Percentiles rank a stretch among this genome's conserved stretches.
Evolutionary conservation across 768 basidiomycete genomes (phyloP).

Genomic region (Boletus eberwhitei): DNA sequence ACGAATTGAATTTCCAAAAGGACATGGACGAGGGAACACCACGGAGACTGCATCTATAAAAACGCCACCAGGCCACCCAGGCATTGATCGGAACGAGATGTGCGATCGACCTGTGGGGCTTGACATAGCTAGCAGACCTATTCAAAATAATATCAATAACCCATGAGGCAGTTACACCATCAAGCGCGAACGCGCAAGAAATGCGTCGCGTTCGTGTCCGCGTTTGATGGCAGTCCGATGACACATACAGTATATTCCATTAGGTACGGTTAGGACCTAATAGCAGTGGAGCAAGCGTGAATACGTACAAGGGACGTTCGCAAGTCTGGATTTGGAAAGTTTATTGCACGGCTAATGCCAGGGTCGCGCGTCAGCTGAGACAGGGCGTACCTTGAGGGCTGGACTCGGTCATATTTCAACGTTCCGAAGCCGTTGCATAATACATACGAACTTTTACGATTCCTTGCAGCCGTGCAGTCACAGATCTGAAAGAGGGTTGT

Average conservation of each 20-base stretch:
- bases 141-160: slow-evolving; percentile 9
- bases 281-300: slow-evolving; percentile 14
- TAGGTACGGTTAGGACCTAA: slow-evolving; percentile 15
- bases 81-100: slow-evolving; percentile 27
- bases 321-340: slow-evolving; percentile 20
- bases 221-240: slow-evolving; percentile 15
- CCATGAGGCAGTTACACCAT: slow-evolving; percentile 20
- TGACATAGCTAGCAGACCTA: not conserved
- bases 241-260: slow-evolving; percentile 7
- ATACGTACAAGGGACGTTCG: slow-evolving; percentile 25
- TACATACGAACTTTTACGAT: not conserved
- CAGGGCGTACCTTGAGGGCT: slow-evolving; percentile 1
- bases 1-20: slow-evolving; percentile 22
- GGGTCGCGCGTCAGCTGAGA: slow-evolving; percentile 9
- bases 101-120: slow-evolving; percentile 18
- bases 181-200: slow-evolving; percentile 13
- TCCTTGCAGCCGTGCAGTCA: slow-evolving; percentile 5
- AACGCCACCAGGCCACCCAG: slow-evolving; percentile 21
- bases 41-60: slow-evolving; percentile 19
- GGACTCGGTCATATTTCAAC: not conserved
- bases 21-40: slow-evolving; percentile 22
- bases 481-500: not conserved
- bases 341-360: slow-evolving; percentile 1
- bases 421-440: not conserved
- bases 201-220: slow-evolving; percentile 6